phyloP scores from a whole-genome alignment of 768 basidiomycete species.

The Rhodosporidiobolus odoratus region DNA sequence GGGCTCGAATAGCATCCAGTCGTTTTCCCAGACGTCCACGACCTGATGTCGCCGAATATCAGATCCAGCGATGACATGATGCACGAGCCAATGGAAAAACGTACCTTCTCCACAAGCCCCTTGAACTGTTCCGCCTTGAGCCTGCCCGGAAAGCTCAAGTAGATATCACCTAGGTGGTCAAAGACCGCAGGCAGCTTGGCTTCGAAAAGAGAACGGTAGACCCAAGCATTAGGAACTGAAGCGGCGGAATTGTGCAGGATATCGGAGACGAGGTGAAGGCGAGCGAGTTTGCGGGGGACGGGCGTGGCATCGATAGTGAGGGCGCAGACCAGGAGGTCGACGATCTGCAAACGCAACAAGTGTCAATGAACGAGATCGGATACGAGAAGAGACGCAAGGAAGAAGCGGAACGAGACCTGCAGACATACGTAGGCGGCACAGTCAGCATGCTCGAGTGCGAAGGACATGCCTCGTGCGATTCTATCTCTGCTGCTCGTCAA shows the following conservation, averaged over 20 bases:
- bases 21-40: conserved; percentile 86
- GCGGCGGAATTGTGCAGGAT: conserved; percentile 92
- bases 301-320: conserved; percentile 84
- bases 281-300: conserved; percentile 93
- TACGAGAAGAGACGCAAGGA: neutral
- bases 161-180: conserved; percentile 87
- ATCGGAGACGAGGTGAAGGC: conserved; percentile 91
- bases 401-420: conserved; percentile 13
- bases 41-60: conserved; percentile 51
- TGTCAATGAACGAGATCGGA: neutral
- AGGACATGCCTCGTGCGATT: conserved; percentile 93
- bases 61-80: neutral
- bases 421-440: conserved; percentile 75
- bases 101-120: conserved; percentile 64
- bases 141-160: conserved; percentile 89
- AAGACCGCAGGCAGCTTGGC: conserved; percentile 85
- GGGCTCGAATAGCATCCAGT: conserved; percentile 93
- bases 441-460: conserved; percentile 92
- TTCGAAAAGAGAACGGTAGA: conserved; percentile 91
- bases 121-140: conserved; percentile 96
- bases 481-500: conserved; percentile 81
- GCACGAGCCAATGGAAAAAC: neutral
- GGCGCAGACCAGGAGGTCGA: conserved; percentile 83
- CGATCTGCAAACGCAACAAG: conserved; percentile 57
- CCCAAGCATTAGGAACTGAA: conserved; percentile 91